phyloP scores from a whole-genome alignment of 2,329 filamentous ascomycete genomes.

The Chaetomium strumarium region DNA sequence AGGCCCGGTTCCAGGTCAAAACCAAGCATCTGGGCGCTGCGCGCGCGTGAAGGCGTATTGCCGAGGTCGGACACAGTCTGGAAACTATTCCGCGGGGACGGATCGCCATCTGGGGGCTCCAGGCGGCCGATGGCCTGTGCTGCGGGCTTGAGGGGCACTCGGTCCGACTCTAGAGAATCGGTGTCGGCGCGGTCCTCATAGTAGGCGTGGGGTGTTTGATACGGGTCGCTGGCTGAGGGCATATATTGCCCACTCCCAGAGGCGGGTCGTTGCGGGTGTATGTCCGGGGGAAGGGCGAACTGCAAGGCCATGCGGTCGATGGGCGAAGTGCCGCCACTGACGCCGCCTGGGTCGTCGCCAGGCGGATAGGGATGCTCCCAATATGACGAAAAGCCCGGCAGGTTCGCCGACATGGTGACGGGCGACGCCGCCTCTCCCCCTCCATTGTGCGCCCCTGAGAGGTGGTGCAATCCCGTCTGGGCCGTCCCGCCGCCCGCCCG shows the following conservation, averaged over 20 bases:
- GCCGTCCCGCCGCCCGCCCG: constrained; percentile 16
- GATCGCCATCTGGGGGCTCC: constrained; percentile 34
- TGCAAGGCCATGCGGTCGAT: constrained; percentile 50
- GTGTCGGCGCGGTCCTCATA: constrained; percentile 37
- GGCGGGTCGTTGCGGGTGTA: constrained; percentile 32
- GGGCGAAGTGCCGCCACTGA: constrained; percentile 38
- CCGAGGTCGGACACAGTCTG: constrained; percentile 51
- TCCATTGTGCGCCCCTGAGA: constrained; percentile 2
- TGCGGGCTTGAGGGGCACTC: constrained; percentile 50
- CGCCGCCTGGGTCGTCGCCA: constrained; percentile 30
- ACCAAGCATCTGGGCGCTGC: constrained; percentile 49
- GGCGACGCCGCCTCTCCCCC: constrained; percentile 21
- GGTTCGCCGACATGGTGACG: constrained; percentile 31
- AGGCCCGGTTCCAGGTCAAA: constrained; percentile 53
- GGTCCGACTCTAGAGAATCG: constrained; percentile 50
- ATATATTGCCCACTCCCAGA: constrained; percentile 24
- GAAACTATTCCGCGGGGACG: constrained; percentile 48
- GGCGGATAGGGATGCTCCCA: constrained; percentile 45
- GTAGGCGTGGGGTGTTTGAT: constrained; percentile 33
- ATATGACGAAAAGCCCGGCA: constrained; percentile 44
- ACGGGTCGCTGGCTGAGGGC: constrained; percentile 24
- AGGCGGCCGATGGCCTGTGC: constrained; percentile 51
- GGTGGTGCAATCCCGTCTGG: neutral
- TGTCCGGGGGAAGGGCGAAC: constrained; percentile 49
- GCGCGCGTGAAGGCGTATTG: constrained; percentile 46